Evolutionary conservation across 2,329 filamentous ascomycete genomes (phyloP).

Genomic region (Septoria linicola): DNA sequence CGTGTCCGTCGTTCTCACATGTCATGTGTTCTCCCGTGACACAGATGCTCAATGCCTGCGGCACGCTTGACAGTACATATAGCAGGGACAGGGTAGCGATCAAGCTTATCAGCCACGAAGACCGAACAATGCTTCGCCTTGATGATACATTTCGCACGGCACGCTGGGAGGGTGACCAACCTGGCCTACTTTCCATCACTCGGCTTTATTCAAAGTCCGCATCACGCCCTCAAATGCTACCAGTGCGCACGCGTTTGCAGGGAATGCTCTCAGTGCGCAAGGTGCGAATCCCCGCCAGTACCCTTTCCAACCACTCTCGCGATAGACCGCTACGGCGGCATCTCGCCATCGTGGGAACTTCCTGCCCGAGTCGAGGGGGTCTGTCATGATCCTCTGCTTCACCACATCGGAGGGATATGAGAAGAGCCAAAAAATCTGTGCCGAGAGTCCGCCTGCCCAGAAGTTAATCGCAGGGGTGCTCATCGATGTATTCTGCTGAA

Average conservation of each 20-base stretch:
- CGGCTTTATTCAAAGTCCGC: conserved; percentile 32
- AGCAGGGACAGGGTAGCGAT: too few relatives aligned
- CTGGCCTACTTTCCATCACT: too few relatives aligned
- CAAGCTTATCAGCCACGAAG: too few relatives aligned
- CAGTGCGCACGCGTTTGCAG: conserved; percentile 90
- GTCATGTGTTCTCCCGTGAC: too few relatives aligned
- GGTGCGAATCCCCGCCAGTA: conserved; percentile 93
- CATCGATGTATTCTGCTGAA: conserved; percentile 66
- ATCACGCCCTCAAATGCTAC: conserved; percentile 85
- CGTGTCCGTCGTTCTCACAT: too few relatives aligned
- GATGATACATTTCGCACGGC: too few relatives aligned
- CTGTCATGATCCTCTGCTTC: conserved; percentile 97
- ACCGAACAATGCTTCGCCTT: too few relatives aligned
- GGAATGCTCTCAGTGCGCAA: conserved; percentile 90
- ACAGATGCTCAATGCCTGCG: too few relatives aligned
- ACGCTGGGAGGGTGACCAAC: too few relatives aligned
- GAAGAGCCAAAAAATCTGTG: conserved; percentile 88
- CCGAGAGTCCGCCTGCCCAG: conserved; percentile 91
- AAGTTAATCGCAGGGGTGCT: conserved; percentile 85
- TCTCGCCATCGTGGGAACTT: conserved; percentile 75
- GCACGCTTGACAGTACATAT: too few relatives aligned
- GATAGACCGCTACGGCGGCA: conserved; percentile 73
- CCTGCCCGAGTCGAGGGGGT: conserved; percentile 71
- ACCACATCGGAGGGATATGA: conserved; percentile 46
- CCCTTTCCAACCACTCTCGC: conserved; percentile 71